Evolutionary conservation across 805 yeast genomes (phyloP), one percentile per base, ranked within the genome.

Genomic region (Brettanomyces bruxellensis): DNA sequence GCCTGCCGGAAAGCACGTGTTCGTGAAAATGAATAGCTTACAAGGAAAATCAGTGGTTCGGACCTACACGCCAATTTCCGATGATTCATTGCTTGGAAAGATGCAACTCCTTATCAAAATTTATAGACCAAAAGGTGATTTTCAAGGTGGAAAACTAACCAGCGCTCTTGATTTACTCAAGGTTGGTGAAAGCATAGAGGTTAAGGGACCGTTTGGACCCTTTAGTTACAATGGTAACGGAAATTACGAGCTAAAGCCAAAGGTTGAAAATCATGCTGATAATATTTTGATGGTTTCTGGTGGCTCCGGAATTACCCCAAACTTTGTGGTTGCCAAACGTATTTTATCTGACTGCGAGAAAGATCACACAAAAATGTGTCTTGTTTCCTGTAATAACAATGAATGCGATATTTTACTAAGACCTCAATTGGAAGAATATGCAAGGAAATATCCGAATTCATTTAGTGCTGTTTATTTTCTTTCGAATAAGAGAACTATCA

Each of bases 261-360:
- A 49, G 9, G 28, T 25, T 7, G 47, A 50, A 3, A 44, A 47
- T 12, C 32, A 28, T 28, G 52, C 53, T 30, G 50, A 55, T 13
- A 50, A 58, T 3, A 54, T 76, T 54, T 58, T 73, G 28, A 72
- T 76, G 68, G 68, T 76, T 53, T 75, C 77, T 45, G 81, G 79
- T 49, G 81, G 81, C 46, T 62, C 76, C 32, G 80, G 80, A 44
- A 75, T 76, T 56, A 73, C 81, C 30, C 81, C 80, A 22, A 71
- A 72, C 55, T 75, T 70, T 59, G 79, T 74, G 58, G 72, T 75
- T 55, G 54, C 75, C 44, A 69, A 70, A 48, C 75, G 71, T 56
- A 70, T 75, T 50, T 59, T 70, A 47, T 60, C 63, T 52, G 13
- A 25, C 5, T 67, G 69, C 57, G 70, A 70, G 6, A 67, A 65